Evolutionary conservation across 1,284 basidiomycete genomes (phyloP), one percentile per base, ranked within the genome.

Genomic region (Bondarzewia mesenterica): DNA sequence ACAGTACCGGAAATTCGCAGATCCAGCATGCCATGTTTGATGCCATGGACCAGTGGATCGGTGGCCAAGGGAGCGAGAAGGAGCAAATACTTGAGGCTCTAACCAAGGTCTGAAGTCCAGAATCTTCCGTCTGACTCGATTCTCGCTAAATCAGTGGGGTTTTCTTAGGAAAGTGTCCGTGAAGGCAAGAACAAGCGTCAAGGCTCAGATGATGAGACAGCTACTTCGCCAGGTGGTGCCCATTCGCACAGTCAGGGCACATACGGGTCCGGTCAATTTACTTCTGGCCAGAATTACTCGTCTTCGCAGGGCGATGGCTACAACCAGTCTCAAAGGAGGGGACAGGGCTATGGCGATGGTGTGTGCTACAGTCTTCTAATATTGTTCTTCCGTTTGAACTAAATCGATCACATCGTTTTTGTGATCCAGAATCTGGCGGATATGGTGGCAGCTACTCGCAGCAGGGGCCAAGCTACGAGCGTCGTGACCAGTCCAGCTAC

Each of bases 1-100:
- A 79, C 60, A 75, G 76, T 36, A 70, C 64, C 29, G 75, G 76
- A 1, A 62, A 60, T 41, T 81, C 78, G 10, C 62, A 70, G 36
- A 81, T 89, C 49, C 86, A 90, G 63, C 67, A 71, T 49, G 68
- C 72, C 42, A 86, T 86, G 82, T 77, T 77, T 57, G 70, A 77
- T 41, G 67, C 69, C 46, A 66, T 85, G 68, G 63, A 78, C 54
- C 65, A 64, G 39, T 85, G 82, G 82, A 65, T 83, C 45, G 70
- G 70, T n/a, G 68, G 67, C 3, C 63, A 80, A 35, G 74, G 71
- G 6, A 72, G 73, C 26, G 73, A 73, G 32, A 60, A 64, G 4
- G 58, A 66, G 23, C 58, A 69, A 46, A 68, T 69, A 16, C 61
- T 80, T 26, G 56, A 70, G 42, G 64, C 70, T 1, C 64, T 81